Percentiles rank a stretch among this genome's conserved stretches.
Evolutionary conservation across 306 rosid genomes (phyloP).

Genomic region (Corylus americana): DNA sequence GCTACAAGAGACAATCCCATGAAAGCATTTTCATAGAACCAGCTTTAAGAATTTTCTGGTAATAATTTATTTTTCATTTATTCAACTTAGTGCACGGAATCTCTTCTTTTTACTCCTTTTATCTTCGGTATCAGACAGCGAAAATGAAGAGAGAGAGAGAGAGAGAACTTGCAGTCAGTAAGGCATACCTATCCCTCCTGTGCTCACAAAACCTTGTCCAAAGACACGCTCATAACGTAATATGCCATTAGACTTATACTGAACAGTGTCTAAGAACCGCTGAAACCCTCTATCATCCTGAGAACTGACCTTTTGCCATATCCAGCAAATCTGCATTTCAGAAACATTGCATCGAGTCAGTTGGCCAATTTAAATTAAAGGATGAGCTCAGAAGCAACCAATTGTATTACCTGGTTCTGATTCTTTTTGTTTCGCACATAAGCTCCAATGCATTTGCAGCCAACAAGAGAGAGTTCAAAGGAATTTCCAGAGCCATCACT

Average conservation of each 20-base stretch:
- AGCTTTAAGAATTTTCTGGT: background rate
- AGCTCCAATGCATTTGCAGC: slow-evolving; percentile 95
- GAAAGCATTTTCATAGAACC: background rate
- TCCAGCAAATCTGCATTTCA: slow-evolving; percentile 83
- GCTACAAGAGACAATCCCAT: background rate
- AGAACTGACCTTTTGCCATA: slow-evolving; percentile 58
- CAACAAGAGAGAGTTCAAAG: slow-evolving; percentile 83
- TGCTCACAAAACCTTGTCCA: slow-evolving; percentile 70
- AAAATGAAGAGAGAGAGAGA: background rate
- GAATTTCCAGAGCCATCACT: slow-evolving; percentile 61
- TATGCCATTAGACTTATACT: slow-evolving; percentile 52
- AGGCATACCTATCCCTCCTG: slow-evolving; percentile 69
- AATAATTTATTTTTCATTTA: background rate
- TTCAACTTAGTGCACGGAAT: background rate
- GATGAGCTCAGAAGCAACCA: background rate
- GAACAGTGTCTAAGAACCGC: slow-evolving; percentile 56
- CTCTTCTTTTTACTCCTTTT: background rate
- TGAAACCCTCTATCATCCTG: slow-evolving; percentile 63
- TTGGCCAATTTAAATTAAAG: slow-evolving; percentile 4
- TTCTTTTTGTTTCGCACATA: slow-evolving; percentile 88
- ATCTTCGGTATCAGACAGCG: background rate
- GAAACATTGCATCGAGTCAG: slow-evolving; percentile 23
- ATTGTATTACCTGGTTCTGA: slow-evolving; percentile 79
- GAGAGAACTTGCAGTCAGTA: background rate
- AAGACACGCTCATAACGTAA: slow-evolving; percentile 57